Evolutionary conservation across 2,329 filamentous ascomycete genomes (phyloP), one percentile per base, ranked within the genome.

Genomic region (Remersonia thermophila): DNA sequence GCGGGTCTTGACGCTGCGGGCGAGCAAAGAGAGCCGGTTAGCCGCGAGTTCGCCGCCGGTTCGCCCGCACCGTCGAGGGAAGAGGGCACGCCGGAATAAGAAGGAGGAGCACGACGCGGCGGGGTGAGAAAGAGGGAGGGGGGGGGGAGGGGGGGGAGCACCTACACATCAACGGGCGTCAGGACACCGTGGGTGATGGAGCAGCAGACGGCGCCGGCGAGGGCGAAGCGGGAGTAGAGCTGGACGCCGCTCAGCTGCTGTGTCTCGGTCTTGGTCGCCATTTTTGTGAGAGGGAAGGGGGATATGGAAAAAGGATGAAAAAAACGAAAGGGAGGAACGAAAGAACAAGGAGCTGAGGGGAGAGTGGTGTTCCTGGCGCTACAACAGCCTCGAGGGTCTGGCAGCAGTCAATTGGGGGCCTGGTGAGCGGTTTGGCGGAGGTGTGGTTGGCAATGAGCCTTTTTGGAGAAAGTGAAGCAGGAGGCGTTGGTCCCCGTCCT

Each of bases 201-300:
- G 68, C 91, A 98, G 80, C 91, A 95, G 72, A 96, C 70, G 55
- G 91, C 91, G 68, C 91, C 91, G 55, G 91, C 87, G 56, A 98
- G 82, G 67, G 91, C 89, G 71, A 95, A 95, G 66, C 85, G 78
- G 55, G 84, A 83, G 80, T 96, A 96, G 54, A 98, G 83, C 31
- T 33, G 68, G 50, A 86, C 4, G 49, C 66, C 67, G 46, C 57
- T 58, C 44, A 62, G 60, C 59, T 65, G 39, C 32, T 46, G 59
- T 55, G 62, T 58, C 39, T 65, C 59, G 57, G 63, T 55, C 59
- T 65, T 63, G 52, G 57, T 55, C 47, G 65, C 58, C 65, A 69
- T 67, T 62, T 56, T 56, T 56, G 53, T 36, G 45, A 32, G 32
- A 40, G 36, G 45, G 33, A 33, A 40, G 36, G 39, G 36, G 36